These are phyloP conservation scores for Phaeosphaeria sp. DNA, from an alignment of 2,329 filamentous ascomycete genomes.

Conservation along the genomic window DNA sequence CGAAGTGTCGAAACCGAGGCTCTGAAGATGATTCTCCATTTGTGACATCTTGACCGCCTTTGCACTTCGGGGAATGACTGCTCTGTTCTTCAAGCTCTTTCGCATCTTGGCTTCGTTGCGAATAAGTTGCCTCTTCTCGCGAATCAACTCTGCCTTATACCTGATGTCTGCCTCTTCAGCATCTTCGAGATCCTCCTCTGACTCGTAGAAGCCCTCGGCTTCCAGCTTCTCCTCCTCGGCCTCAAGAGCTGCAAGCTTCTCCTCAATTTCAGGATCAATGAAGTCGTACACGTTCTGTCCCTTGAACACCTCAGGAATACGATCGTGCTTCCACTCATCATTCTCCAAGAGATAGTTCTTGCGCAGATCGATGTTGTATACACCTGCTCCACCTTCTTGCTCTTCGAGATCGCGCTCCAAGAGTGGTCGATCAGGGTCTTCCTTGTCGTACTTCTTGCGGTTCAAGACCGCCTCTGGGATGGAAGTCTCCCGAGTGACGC, in stretches of 20 bases:
- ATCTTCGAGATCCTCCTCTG: constrained; percentile 74
- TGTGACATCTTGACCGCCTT: constrained; percentile 83
- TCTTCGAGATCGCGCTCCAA: constrained; percentile 88
- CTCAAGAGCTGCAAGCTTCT: constrained; percentile 88
- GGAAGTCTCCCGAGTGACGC: constrained; percentile 77
- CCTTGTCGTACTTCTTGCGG: constrained; percentile 87
- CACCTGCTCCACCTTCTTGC: constrained; percentile 92
- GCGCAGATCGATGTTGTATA: constrained; percentile 92
- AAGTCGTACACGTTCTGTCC: constrained; percentile 98
- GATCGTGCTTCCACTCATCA: constrained; percentile 94
- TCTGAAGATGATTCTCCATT: constrained; percentile 84
- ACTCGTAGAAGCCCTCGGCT: constrained; percentile 92
- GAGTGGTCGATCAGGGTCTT: constrained; percentile 80
- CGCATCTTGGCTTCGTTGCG: constrained; percentile 94
- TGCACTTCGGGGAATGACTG: constrained; percentile 84
- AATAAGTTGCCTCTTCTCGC: constrained; percentile 91
- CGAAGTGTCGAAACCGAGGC: constrained; percentile 83
- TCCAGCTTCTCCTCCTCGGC: constrained; percentile 94
- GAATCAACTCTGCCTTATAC: constrained; percentile 92
- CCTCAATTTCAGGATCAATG: constrained; percentile 94
- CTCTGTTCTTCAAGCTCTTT: constrained; percentile 96
- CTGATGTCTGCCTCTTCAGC: constrained; percentile 86
- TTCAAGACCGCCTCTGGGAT: constrained; percentile 85
- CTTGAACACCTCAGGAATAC: constrained; percentile 90
- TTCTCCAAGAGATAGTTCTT: constrained; percentile 86